Percentiles rank a stretch among this genome's conserved stretches.
These are phyloP conservation scores for Podospora pseudocomata DNA, from an alignment of 495 filamentous ascomycete species.

Conservation along the genomic window DNA sequence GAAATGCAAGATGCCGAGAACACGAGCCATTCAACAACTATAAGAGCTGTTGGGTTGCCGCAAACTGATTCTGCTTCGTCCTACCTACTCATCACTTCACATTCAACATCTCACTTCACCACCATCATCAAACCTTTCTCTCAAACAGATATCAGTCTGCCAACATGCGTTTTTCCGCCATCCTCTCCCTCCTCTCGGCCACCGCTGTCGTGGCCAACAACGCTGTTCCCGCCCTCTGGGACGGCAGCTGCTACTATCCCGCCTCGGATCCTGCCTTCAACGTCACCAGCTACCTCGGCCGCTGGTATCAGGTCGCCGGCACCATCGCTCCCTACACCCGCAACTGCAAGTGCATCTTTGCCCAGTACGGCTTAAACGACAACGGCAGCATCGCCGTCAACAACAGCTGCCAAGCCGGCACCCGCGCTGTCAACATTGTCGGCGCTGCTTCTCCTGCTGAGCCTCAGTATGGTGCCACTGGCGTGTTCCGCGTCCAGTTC, in stretches of 20 bases:
- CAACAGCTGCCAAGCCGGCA: constrained; percentile 23
- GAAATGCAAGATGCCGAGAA: too few relatives aligned
- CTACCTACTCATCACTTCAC: not conserved
- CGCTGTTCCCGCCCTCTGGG: constrained; percentile 20
- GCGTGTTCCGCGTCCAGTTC: constrained; percentile 24
- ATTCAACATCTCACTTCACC: not conserved
- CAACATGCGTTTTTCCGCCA: constrained; percentile 17
- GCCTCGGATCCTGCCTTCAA: constrained; percentile 17
- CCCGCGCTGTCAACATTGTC: constrained; percentile 18
- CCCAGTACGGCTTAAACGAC: constrained; percentile 24
- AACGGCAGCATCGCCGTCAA: constrained; percentile 21
- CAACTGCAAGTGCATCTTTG: constrained; percentile 21
- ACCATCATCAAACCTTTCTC: not conserved
- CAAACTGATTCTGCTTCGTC: not conserved
- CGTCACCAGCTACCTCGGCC: constrained; percentile 20
- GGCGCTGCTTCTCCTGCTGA: constrained; percentile 18
- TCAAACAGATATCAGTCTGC: constrained; percentile 3
- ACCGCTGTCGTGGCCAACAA: constrained; percentile 14
- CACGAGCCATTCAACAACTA: not conserved
- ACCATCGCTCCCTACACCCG: constrained; percentile 18
- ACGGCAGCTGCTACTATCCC: constrained; percentile 23
- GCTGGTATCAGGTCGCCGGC: constrained; percentile 27
- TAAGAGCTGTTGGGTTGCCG: not conserved
- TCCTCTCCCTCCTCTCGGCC: constrained; percentile 12
- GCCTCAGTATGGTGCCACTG: constrained; percentile 18